Conservation (phyloP, 2,329 filamentous ascomycete genomes). For the Penicillium hordei region DNA sequence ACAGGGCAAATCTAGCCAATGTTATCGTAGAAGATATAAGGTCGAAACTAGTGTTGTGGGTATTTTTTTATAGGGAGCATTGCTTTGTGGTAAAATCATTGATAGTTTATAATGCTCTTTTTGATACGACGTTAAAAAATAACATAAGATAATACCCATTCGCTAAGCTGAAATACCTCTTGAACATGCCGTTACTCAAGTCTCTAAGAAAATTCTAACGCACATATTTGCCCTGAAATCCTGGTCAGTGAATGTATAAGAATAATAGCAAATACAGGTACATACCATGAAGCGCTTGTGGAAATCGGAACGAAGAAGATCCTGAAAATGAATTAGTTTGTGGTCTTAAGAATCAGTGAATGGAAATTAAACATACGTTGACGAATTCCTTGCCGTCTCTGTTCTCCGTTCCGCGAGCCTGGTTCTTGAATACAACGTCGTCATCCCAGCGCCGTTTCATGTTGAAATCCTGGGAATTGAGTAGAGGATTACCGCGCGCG, state of each 20-base stretch:
- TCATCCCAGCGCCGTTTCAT: conserved; percentile 92
- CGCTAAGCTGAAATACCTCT: background rate
- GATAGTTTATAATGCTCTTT: background rate
- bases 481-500: conserved; percentile 84
- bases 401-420: conserved; percentile 91
- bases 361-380: conserved; percentile 63
- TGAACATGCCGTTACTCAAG: background rate
- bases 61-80: background rate
- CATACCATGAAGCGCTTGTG: conserved; percentile 91
- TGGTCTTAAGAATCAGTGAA: background rate
- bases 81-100: background rate
- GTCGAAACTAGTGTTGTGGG: background rate
- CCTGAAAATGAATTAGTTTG: conserved; percentile 49
- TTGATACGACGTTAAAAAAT: background rate
- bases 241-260: background rate
- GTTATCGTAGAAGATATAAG: background rate
- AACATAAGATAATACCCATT: background rate
- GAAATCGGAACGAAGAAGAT: conserved; percentile 91
- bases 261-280: background rate
- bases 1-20: background rate
- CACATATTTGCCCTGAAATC: conserved; percentile 6
- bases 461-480: conserved; percentile 85
- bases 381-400: conserved; percentile 94
- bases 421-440: conserved; percentile 98
- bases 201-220: background rate